A percentile compares a stretch with the other conserved stretches of the same genome.
Evolutionary conservation across 768 basidiomycete genomes (phyloP).

Genomic region (Suillus brevipes): DNA sequence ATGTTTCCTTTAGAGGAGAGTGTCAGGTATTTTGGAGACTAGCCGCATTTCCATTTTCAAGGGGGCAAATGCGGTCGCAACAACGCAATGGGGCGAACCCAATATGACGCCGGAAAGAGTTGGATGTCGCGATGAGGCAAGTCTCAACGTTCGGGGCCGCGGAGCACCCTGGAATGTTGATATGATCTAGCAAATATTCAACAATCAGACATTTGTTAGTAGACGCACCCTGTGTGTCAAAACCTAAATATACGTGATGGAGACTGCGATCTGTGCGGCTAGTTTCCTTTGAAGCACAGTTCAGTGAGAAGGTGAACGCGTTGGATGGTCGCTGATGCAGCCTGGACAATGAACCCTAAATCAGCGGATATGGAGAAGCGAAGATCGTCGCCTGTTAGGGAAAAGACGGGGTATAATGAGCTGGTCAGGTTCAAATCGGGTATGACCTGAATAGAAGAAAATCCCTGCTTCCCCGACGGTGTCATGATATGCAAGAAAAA

Average conservation of each 20-base stretch:
- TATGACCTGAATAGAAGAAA: background rate
- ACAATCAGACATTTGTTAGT: background rate
- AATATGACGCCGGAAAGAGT: slow-evolving; percentile 4
- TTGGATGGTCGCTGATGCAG: background rate
- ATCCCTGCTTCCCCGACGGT: background rate
- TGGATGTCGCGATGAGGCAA: background rate
- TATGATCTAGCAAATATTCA: background rate
- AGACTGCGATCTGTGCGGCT: background rate
- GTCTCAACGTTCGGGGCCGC: slow-evolving; percentile 1
- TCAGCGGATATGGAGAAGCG: slow-evolving; percentile 30
- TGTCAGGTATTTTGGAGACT: background rate
- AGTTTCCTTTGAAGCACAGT: background rate
- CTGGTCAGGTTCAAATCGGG: background rate
- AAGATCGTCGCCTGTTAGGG: slow-evolving; percentile 25
- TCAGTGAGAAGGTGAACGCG: background rate
- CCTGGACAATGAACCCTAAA: slow-evolving; percentile 30
- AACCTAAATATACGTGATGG: background rate
- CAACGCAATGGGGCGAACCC: background rate
- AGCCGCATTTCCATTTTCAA: slow-evolving; percentile 11
- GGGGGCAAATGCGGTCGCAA: slow-evolving; percentile 5
- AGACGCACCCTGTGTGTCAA: background rate
- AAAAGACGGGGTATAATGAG: background rate
- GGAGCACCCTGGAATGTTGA: background rate
- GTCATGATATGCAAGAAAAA: background rate
- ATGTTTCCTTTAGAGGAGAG: background rate